These are phyloP conservation scores for Ceratobasidium sp. DNA, from an alignment of 1,284 basidiomycete genomes.

Conservation along the genomic window DNA sequence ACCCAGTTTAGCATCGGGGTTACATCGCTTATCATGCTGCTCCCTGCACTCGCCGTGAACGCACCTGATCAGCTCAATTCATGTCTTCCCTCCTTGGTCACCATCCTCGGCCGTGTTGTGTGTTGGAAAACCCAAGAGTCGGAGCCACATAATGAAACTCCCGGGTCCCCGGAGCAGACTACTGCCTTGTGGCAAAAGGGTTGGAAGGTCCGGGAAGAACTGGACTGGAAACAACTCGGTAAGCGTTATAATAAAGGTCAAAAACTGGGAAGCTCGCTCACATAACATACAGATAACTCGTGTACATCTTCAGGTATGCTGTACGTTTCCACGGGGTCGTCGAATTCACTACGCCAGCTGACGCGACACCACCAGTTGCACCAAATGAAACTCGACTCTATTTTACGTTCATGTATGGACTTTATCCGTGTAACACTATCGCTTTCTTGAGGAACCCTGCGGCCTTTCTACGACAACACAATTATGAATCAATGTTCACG, in stretches of 20 bases:
- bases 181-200: constrained; percentile 40
- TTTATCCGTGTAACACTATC: constrained; percentile 86
- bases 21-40: constrained; percentile 70
- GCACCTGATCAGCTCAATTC: constrained; percentile 65
- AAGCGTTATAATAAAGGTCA: constrained; percentile 50
- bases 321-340: constrained; percentile 26
- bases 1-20: constrained; percentile 71
- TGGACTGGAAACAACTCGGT: constrained; percentile 70
- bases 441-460: constrained; percentile 76
- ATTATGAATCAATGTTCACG: constrained; percentile 66
- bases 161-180: constrained; percentile 5
- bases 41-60: constrained; percentile 76
- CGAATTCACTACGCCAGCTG: background rate
- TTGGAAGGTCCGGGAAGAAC: constrained; percentile 61
- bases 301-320: constrained; percentile 46
- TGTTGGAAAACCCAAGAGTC: constrained; percentile 69
- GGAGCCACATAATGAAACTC: constrained; percentile 51
- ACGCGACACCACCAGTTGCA: constrained; percentile 15
- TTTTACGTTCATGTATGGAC: constrained; percentile 85
- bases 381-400: constrained; percentile 55
- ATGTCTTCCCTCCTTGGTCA: constrained; percentile 70
- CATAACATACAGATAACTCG: constrained; percentile 36
- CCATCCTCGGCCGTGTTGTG: constrained; percentile 71
- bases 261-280: background rate
- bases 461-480: constrained; percentile 66